These are phyloP conservation scores for Yamadazyma triangularis DNA, from an alignment of 1,139 yeast genomes.

Conservation along the genomic window DNA sequence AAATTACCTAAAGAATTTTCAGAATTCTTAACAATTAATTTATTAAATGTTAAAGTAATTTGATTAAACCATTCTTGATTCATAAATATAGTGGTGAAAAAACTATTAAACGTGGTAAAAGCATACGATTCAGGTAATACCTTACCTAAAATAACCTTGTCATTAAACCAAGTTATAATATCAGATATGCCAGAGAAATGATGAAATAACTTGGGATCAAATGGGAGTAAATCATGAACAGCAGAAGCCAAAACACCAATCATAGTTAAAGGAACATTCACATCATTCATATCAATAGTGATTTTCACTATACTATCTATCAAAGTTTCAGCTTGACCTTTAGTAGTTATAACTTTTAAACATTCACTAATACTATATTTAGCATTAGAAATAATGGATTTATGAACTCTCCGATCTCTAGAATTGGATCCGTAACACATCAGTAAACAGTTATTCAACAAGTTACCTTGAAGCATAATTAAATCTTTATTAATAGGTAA, in stretches of 20 bases:
- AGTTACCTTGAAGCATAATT: background rate
- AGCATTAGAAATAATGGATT: conserved; percentile 37
- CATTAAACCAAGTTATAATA: conserved; percentile 12
- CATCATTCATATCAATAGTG: conserved; percentile 3
- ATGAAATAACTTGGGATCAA: background rate
- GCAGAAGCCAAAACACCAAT: conserved; percentile 1
- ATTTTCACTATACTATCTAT: conserved; percentile 8
- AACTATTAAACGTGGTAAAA: conserved; percentile 8
- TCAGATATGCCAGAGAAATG: background rate
- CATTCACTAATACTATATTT: conserved; percentile 21
- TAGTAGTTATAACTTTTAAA: conserved; percentile 13
- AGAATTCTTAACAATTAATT: conserved; percentile 76
- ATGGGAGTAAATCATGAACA: background rate
- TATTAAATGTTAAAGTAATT: conserved; percentile 64
- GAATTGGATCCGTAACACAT: conserved; percentile 26
- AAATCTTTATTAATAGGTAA: no score
- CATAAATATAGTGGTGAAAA: conserved; percentile 40
- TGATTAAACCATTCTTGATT: conserved; percentile 37
- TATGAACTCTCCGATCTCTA: conserved; percentile 38
- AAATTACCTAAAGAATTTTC: conserved; percentile 59
- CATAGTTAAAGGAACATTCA: conserved; percentile 1
- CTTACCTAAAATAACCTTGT: conserved; percentile 45
- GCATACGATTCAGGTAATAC: conserved; percentile 24
- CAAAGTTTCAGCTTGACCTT: conserved; percentile 7
- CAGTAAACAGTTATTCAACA: conserved; percentile 3